Conservation (phyloP, 768 basidiomycete species). For the Mycena indigotica region DNA sequence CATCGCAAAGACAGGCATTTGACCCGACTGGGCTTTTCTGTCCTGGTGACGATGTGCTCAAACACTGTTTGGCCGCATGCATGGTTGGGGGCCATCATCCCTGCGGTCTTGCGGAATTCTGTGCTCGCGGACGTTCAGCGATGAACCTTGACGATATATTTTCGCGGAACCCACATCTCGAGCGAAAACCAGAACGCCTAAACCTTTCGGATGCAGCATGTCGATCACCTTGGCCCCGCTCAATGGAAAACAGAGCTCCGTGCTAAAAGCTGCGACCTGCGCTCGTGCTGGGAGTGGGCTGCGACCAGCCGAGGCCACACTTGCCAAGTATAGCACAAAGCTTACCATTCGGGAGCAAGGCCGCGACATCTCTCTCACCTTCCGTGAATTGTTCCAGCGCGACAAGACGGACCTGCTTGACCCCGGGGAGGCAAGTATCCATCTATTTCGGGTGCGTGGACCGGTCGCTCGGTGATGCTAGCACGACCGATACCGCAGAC, state of each 20-base stretch:
- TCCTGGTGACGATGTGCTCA: constrained; percentile 24
- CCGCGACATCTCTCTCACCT: background rate
- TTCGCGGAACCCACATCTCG: constrained; percentile 2
- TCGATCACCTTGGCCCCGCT: constrained; percentile 14
- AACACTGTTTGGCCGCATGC: constrained; percentile 18
- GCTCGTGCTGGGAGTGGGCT: background rate
- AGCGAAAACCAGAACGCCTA: constrained; percentile 9
- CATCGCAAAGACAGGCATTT: constrained; percentile 11
- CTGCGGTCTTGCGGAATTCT: constrained; percentile 2
- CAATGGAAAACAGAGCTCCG: constrained; percentile 4
- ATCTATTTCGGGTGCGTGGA: constrained; percentile 9
- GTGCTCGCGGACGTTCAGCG: constrained; percentile 6
- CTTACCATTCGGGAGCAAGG: background rate
- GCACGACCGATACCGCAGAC: background rate
- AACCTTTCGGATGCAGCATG: constrained; percentile 4
- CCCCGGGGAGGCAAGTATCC: constrained; percentile 15
- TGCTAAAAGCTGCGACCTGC: constrained; percentile 5
- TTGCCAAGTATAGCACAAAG: background rate
- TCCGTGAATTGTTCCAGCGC: background rate
- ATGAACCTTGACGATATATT: constrained; percentile 13
- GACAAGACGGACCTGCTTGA: constrained; percentile 7
- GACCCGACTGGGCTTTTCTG: constrained; percentile 12
- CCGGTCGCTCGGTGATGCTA: constrained; percentile 3
- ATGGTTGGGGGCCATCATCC: constrained; percentile 21
- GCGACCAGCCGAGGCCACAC: background rate